Conservation (phyloP, 1,284 basidiomycete species). For the Trichosporon sp. region DNA sequence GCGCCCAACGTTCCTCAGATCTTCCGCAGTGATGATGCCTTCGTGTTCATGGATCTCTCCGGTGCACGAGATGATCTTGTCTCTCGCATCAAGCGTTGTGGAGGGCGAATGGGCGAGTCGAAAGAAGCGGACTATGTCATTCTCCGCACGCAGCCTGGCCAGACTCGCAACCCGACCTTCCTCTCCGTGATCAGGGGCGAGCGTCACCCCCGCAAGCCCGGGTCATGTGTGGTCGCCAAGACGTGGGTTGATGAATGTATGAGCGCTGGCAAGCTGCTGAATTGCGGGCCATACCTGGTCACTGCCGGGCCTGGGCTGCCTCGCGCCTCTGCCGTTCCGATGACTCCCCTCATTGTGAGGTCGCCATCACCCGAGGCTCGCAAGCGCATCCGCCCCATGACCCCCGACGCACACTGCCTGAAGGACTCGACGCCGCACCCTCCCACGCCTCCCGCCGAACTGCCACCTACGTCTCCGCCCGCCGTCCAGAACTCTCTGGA, state of each 20-base stretch:
- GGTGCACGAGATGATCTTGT: not conserved
- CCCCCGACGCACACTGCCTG: not conserved
- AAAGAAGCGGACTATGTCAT: not conserved
- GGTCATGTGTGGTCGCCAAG: not conserved
- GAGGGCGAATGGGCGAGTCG: not conserved
- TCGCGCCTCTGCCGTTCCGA: not conserved
- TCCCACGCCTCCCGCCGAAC: not conserved
- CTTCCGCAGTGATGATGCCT: not conserved
- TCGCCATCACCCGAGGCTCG: not conserved
- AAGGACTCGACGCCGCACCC: not conserved
- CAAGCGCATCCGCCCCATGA: not conserved
- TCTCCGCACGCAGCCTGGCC: not conserved
- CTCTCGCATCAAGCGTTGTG: not conserved
- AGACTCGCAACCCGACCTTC: not conserved
- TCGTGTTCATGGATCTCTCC: not conserved
- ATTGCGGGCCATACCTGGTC: not conserved
- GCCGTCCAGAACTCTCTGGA: not conserved
- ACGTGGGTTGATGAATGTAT: not conserved
- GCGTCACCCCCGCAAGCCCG: not conserved
- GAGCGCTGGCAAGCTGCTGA: not conserved
- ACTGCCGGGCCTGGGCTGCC: not conserved
- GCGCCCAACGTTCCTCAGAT: not conserved
- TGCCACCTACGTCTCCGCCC: not conserved
- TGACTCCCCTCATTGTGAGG: not conserved
- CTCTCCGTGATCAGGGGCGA: not conserved